A percentile compares a stretch with the other conserved stretches of the same genome.
These are phyloP conservation scores for Ogataea kodamae DNA, from an alignment of 805 yeast species.

Conservation along the genomic window DNA sequence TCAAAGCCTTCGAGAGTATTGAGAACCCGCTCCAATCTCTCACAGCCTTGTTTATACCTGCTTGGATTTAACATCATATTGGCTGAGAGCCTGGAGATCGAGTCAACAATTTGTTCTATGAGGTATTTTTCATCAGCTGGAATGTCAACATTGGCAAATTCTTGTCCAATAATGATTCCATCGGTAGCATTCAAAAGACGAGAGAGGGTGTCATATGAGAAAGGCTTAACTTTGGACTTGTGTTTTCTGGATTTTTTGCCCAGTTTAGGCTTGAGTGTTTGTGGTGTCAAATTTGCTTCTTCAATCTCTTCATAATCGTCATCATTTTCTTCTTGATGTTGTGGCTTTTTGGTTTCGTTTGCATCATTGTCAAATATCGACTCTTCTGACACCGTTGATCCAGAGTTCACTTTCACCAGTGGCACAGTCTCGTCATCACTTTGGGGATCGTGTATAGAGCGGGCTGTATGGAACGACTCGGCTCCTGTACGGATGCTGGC, in stretches of 20 bases:
- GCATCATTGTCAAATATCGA: constrained; percentile 17
- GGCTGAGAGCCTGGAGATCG: constrained; percentile 78
- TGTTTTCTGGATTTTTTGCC: constrained; percentile 16
- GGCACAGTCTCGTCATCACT: constrained; percentile 4
- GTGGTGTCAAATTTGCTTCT: constrained; percentile 11
- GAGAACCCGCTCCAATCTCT: constrained; percentile 76
- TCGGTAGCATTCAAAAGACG: constrained; percentile 53
- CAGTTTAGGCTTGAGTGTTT: constrained; percentile 1
- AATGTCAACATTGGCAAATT: constrained; percentile 68
- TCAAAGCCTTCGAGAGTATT: constrained; percentile 81
- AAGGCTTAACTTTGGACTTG: constrained; percentile 30
- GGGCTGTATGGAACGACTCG: constrained; percentile 28
- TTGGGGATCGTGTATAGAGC: constrained; percentile 8
- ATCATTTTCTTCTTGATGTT: constrained; percentile 10
- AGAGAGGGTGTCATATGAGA: constrained; percentile 43
- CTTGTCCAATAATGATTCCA: constrained; percentile 62
- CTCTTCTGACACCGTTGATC: constrained; percentile 17
- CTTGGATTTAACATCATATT: constrained; percentile 87
- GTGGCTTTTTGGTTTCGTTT: neutral
- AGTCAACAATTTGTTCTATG: constrained; percentile 81
- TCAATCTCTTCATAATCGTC: constrained; percentile 23
- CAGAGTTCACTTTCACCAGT: constrained; percentile 9
- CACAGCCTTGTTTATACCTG: constrained; percentile 75
- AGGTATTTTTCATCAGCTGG: constrained; percentile 74
- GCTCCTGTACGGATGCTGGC: constrained; percentile 20